Evolutionary conservation across 2,329 filamentous ascomycete genomes (phyloP).

Genomic region (Laburnicola sp.): DNA sequence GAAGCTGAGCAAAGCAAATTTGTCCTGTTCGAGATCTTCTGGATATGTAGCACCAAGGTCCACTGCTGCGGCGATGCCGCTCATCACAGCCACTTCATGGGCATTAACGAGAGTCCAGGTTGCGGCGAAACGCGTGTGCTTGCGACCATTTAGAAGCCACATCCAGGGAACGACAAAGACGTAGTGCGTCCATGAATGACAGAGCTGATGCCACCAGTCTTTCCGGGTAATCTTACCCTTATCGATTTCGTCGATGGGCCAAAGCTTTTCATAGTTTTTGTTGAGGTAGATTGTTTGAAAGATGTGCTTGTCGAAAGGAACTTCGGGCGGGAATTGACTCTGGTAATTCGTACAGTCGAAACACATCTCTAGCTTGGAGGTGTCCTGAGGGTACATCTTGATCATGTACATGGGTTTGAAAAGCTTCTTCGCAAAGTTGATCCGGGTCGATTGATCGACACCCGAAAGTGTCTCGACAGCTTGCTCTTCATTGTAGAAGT

Average conservation of each 20-base stretch:
- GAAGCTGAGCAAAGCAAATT: conserved; percentile 63
- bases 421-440: conserved; percentile 52
- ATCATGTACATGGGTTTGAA: conserved; percentile 70
- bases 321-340: conserved; percentile 64
- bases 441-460: conserved; percentile 47
- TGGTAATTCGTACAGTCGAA: conserved; percentile 80
- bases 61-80: conserved; percentile 71
- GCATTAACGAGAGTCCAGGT: conserved; percentile 72
- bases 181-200: conserved; percentile 66
- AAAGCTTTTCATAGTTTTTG: conserved; percentile 59
- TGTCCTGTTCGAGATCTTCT: conserved; percentile 64
- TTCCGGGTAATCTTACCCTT: conserved; percentile 62
- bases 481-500: conserved; percentile 57
- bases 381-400: conserved; percentile 60
- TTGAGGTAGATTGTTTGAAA: conserved; percentile 72
- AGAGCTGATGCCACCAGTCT: conserved; percentile 71
- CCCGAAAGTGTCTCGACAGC: conserved; percentile 47
- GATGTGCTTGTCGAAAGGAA: conserved; percentile 63
- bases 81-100: conserved; percentile 71
- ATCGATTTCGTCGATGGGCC: conserved; percentile 64
- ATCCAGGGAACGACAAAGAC: conserved; percentile 68
- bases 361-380: conserved; percentile 62
- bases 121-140: conserved; percentile 65
- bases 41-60: conserved; percentile 67
- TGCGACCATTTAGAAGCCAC: conserved; percentile 70